Conservation (phyloP, 2,329 filamentous ascomycete species). For the Cladosporium sp. region DNA sequence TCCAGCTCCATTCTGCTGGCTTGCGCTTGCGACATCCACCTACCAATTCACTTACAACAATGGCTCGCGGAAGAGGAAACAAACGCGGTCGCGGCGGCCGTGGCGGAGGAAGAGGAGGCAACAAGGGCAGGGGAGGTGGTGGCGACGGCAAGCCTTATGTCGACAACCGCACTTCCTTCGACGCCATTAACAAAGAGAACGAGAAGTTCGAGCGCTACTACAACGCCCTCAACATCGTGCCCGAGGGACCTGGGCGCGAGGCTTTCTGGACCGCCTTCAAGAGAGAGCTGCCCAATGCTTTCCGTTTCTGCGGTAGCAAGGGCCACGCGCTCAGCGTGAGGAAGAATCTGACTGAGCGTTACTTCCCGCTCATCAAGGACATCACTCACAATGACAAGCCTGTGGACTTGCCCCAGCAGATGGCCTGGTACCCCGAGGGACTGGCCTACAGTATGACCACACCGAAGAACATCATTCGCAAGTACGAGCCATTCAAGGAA, state of each 20-base stretch:
- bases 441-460: constrained; percentile 98
- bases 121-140: constrained; percentile 10
- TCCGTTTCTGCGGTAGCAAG: constrained; percentile 94
- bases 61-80: constrained; percentile 20
- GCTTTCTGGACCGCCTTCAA: constrained; percentile 83
- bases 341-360: constrained; percentile 80
- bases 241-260: constrained; percentile 70
- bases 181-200: constrained; percentile 74
- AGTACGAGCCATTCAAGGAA: constrained; percentile 87
- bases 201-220: constrained; percentile 86
- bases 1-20: constrained; percentile 8
- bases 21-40: constrained; percentile 1
- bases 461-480: constrained; percentile 91
- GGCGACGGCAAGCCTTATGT: constrained; percentile 11
- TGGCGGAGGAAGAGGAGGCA: constrained; percentile 18
- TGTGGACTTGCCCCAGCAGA: constrained; percentile 77
- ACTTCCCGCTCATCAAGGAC: constrained; percentile 84
- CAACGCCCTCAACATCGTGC: constrained; percentile 71
- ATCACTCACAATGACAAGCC: constrained; percentile 79
- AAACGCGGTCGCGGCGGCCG: constrained; percentile 18
- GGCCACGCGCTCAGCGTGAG: constrained; percentile 92
- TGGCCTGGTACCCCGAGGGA: constrained; percentile 91
- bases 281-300: constrained; percentile 91
- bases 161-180: constrained; percentile 48
- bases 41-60: not conserved